Conservation (phyloP, 345 rosid species). For the Triadica sebifera region DNA sequence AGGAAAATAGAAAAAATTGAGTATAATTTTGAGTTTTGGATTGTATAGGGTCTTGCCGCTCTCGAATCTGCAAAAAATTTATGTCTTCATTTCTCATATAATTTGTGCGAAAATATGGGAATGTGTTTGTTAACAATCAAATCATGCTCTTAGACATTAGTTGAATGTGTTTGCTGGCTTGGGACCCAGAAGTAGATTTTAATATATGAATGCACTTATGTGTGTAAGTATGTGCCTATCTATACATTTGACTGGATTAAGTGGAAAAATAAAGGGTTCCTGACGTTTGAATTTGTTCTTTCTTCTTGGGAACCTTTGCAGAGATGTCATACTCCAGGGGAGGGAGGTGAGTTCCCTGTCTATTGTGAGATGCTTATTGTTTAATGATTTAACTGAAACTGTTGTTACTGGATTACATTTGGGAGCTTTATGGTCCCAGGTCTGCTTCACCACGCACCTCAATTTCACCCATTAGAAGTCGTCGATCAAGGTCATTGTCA, state of each 20-base stretch:
- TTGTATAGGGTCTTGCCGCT: neutral
- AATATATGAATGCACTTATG: neutral
- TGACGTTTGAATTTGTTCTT: constrained; percentile 7
- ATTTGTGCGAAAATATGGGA: neutral
- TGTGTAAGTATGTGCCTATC: neutral
- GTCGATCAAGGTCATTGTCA: constrained; percentile 46
- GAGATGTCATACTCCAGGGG: constrained; percentile 56
- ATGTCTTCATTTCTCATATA: neutral
- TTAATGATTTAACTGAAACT: neutral
- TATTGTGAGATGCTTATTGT: neutral
- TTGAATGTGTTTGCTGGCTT: neutral
- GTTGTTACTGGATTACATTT: no score
- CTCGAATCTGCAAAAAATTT: neutral
- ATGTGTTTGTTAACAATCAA: neutral
- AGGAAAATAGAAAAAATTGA: neutral
- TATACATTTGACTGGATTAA: neutral
- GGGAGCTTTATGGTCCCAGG: constrained; percentile 28
- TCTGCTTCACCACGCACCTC: constrained; percentile 40
- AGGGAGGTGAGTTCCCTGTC: constrained; percentile 39
- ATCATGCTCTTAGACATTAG: neutral
- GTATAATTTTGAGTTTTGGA: neutral
- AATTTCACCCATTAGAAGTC: constrained; percentile 37
- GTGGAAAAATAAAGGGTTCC: neutral
- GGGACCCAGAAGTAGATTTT: neutral
- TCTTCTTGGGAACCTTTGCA: neutral